Percentiles rank a stretch among this genome's conserved stretches.
Evolutionary conservation across 805 yeast genomes (phyloP).

Genomic region (Candida mattraensis): DNA sequence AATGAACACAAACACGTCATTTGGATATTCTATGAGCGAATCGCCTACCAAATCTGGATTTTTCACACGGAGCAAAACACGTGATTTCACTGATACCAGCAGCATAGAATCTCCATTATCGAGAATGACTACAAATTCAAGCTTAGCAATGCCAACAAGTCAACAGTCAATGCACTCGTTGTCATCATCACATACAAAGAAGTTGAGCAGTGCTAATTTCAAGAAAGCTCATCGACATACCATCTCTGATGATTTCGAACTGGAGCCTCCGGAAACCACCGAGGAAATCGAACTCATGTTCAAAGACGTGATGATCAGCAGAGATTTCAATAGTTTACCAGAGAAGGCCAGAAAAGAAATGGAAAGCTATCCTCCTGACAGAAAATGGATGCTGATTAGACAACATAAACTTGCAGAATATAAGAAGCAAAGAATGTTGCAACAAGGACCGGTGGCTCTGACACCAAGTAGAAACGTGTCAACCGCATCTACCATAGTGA

Average conservation of each 20-base stretch:
- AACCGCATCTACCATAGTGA: slow-evolving; percentile 12
- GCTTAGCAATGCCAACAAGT: slow-evolving; percentile 14
- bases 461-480: slow-evolving; percentile 18
- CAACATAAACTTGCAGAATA: slow-evolving; percentile 82
- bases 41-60: slow-evolving; percentile 27
- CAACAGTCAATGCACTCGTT: slow-evolving; percentile 27
- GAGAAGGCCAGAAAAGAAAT: slow-evolving; percentile 74
- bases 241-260: slow-evolving; percentile 38
- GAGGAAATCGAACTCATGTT: slow-evolving; percentile 72
- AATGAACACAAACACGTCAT: slow-evolving; percentile 19
- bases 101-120: slow-evolving; percentile 29
- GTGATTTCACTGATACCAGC: slow-evolving; percentile 15
- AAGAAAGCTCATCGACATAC: slow-evolving; percentile 38
- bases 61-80: slow-evolving; percentile 19
- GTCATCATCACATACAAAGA: slow-evolving; percentile 30
- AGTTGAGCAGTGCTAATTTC: slow-evolving; percentile 22
- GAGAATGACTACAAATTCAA: slow-evolving; percentile 27
- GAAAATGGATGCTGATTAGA: slow-evolving; percentile 88
- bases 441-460: slow-evolving; percentile 12
- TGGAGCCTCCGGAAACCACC: slow-evolving; percentile 69
- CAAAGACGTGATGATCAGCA: slow-evolving; percentile 74
- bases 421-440: slow-evolving; percentile 43
- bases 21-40: slow-evolving; percentile 12
- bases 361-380: slow-evolving; percentile 68
- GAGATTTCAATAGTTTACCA: slow-evolving; percentile 68